Evolutionary conservation across 306 rosid genomes (phyloP), one percentile per base, ranked within the genome.

Genomic region (Dalbergia cochinchinensis): DNA sequence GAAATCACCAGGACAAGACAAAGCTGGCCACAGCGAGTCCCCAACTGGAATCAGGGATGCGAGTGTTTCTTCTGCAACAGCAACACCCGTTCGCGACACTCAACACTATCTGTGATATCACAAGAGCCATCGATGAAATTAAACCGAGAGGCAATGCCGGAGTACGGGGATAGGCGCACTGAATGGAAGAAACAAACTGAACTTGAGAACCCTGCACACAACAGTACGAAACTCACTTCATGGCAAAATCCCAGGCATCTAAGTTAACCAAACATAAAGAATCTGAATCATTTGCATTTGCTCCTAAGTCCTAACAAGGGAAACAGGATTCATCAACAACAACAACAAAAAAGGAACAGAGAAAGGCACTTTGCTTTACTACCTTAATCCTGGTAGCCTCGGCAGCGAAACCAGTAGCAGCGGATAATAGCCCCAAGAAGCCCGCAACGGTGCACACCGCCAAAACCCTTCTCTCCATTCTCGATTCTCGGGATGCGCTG

Each of bases 111-210:
- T 93, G 96, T 70, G 94, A 91, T 48, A 86, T 45, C 90, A 91
- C 13, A 65, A 95, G 96, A 54, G 94, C 78, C 71, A 88, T 60
- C 1, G 97, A 93, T 12, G 98, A 90, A 35, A 85, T 87, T 62
- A 91, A 85, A 65, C 99, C 99, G 47, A 95, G 99, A 64, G 80
- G 83, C 73, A 90, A 78, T n/a, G 99, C 99, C 4, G 99, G 97
- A 78, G 92, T 91, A 51, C 86, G 88, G 63, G 99, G 99, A 80
- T 91, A 93, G 9, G 7, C 39, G 66, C 99, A 95, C 76, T 81
- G 73, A 78, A 59, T 54, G 26, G 76, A 0, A 35, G 85, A 7
- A 69, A 69, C 54, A 73, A 73, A 35, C 68, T 41, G 73, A 75
- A 95, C 92, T 74, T 91, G 94, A 83, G 85, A 85, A 53, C n/a